A percentile compares a stretch with the other conserved stretches of the same genome.
phyloP scores from a whole-genome alignment of 257 asterid genomes.

The Prunella vulgaris region DNA sequence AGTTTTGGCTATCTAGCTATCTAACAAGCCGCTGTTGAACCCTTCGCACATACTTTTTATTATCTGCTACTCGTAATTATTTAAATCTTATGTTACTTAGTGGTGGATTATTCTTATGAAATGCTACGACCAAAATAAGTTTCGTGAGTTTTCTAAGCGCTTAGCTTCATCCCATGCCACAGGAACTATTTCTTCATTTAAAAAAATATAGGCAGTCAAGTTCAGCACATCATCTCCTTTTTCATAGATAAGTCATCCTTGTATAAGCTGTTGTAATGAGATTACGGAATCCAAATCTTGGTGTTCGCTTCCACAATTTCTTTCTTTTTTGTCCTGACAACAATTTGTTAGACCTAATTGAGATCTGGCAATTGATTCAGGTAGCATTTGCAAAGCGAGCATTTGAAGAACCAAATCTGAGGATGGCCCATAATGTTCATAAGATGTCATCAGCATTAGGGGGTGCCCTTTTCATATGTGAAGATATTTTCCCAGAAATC shows the following conservation, averaged over 20 bases:
- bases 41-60: neutral
- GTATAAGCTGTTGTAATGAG: neutral
- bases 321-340: neutral
- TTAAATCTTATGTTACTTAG: neutral
- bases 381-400: slow-evolving; percentile 92
- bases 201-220: neutral
- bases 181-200: neutral
- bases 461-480: slow-evolving; percentile 77
- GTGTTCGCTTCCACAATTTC: neutral
- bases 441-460: slow-evolving; percentile 77
- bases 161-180: neutral
- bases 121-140: neutral
- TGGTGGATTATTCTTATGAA: neutral
- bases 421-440: slow-evolving; percentile 69
- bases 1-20: neutral
- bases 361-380: slow-evolving; percentile 33
- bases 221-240: neutral
- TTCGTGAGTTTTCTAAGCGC: neutral
- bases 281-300: neutral
- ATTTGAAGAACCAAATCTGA: slow-evolving; percentile 61
- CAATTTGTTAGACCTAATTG: neutral
- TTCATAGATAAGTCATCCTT: neutral
- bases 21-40: neutral
- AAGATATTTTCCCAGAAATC: slow-evolving; percentile 61
- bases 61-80: neutral